Evolutionary conservation across 306 rosid species (phyloP), one percentile per base, ranked within the genome.

Genomic region (Sechiopsis laciniata): DNA sequence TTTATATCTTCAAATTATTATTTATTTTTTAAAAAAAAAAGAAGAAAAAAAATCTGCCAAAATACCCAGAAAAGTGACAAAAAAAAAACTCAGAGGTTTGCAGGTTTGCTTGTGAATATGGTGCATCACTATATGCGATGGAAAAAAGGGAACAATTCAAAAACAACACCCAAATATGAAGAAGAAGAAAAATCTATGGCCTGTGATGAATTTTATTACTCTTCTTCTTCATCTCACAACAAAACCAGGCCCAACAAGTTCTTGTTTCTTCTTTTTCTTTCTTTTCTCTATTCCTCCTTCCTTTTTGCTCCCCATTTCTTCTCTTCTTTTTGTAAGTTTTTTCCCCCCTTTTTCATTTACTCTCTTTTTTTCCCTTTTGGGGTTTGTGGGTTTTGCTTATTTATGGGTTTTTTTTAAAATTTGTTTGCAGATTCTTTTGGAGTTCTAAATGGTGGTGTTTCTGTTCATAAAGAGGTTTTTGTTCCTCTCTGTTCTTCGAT

Each of bases 211-310:
- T 61, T 87, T 16, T 63, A 16, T 16, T 63, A 63, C 50, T 63
- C 69, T 63, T 14, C 14, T 75, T 76, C 79, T 73, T n/a, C n/a
- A n/a, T 77, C 74, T 71, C 78, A 51, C 85, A 89, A 75, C 82
- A 89, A 85, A 83, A 79, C 89, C 0, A 86, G 76, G 56, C 90
- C 96, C 8, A 87, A 83, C 6, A 86, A 83, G 82, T 75, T 89
- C 67, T 35, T 87, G 14, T 72, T 81, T 81, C 81, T 91, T 14
- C 76, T 91, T 16, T 64, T 89, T 42, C 86, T 87, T 72, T 79
- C 80, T 72, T 81, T 93, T 35, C 87, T 90, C 79, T 90, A 87
- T 15, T 87, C 83, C 21, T 51, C 76, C 83, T 77, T 87, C 74
- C 77, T 86, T 1, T 58, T 89, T 0, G 84, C 88, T 7, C 85